Base-by-base conservation (phyloP, 225 moss, liverwort and hornwort genomes). In the Physcomitrium patens region DNA sequence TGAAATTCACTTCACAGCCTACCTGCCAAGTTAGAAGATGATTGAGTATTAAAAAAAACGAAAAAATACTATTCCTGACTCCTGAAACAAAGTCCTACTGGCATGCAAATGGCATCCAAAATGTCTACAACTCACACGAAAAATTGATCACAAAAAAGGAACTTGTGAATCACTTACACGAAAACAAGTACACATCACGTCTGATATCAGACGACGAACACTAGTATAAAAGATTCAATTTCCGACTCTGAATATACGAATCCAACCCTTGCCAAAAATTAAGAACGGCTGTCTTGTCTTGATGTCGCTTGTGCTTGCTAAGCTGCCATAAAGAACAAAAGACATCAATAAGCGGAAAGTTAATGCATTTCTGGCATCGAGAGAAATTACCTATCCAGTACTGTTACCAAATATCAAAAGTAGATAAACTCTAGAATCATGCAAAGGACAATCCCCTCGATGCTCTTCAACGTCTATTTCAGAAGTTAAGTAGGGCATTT, bases 291-390 rank as follows among this genome's bases (percentile, higher is more conserved):
- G 95, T 99, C 85, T 87, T 93, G 67, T 99, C 99, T 79, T 99
- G 91, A 75, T 99, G 99, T 17, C 99, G 93, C 81, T 99, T 99
- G 83, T 99, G 95, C 78, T 95, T 99, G 84, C 94, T 94, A 41
- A 99, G 89, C 99, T 99, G 95, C 80, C 85, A 71, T 71, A 43
- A 10, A 60, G 77, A 63, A 60, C 47, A 46, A 78, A 68, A 64
- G 7, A 28, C 63, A 45, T 23, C 56, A 57, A 61, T 16, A 26
- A 53, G 16, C 67, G 5, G 19, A 63, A 62, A 14, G 48, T 14
- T 75, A 23, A 31, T 63, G 53, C 28, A 60, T 48, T 42, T 41
- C 17, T 64, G 47, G 13, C 20, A 46, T 50, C 3, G 26, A 44
- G 43, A 58, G 17, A 10, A 13, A 7, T 76, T 11, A 55, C 59